Base-by-base conservation (phyloP, 2,329 filamentous ascomycete genomes). In the Exophiala sp. region DNA sequence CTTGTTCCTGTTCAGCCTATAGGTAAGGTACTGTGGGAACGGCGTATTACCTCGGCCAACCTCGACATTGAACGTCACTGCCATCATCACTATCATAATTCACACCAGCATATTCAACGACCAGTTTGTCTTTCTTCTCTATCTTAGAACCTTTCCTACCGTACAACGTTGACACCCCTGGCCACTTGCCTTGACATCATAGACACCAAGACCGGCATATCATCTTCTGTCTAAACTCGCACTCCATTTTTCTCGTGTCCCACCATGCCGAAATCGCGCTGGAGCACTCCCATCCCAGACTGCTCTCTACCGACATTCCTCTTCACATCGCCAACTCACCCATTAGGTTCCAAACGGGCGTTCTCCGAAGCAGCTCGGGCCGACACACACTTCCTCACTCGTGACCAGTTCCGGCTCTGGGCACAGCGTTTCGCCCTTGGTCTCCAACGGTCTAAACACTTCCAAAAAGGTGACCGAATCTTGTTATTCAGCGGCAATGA, bases 401-500 rank as follows among this genome's bases (percentile, higher is more conserved):
- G 80, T 41, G 62, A 73, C 38, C 75, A 79, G 53, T 86, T 84
- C 66, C 83, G 86, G 14, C 72, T 83, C 58, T 83, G 86, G 72
- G 78, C 81, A 14, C 85, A 89, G 67, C 82, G 86, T 12, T 69
- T 91, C 12, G 87, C 85, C 1, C 72, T 82, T 5, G 87, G 87
- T 1, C 71, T 88, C 18, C 75, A 74, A 14, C 74, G 76, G 47
- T 76, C 79, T 29, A 86, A 86, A 1, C 57, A 58, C 16, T 71
- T 90, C 43, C 71, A 81, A 59, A 74, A 74, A 0, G 84, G 86
- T 14, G 86, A 89, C 60, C 81, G 86, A 2, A 79, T 90, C 5
- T 72, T 90, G 44, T 71, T 90, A n/a, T 89, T 84, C 68, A 83
- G 84, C 0, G 79, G 81, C 33, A 90, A 89, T 71, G 84, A 78